These are phyloP conservation scores for Pseudogymnoascus sp. DNA, from an alignment of 2,329 filamentous ascomycete genomes.

Conservation along the genomic window DNA sequence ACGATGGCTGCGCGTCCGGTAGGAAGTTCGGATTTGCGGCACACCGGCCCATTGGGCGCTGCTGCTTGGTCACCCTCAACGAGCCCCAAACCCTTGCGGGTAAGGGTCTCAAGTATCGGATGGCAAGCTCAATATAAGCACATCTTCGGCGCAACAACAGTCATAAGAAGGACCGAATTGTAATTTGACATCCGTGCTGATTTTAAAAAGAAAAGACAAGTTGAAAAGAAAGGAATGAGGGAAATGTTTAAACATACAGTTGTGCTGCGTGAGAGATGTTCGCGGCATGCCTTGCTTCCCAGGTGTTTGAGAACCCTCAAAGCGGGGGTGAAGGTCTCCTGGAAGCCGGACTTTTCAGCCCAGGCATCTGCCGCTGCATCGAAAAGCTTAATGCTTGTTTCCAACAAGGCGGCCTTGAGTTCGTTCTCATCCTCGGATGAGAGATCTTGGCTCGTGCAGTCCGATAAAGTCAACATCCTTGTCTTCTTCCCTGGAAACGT, in stretches of 20 bases:
- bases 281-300: constrained; percentile 42
- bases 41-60: neutral
- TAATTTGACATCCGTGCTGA: constrained; percentile 99
- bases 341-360: constrained; percentile 65
- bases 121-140: constrained; percentile 66
- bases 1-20: constrained; percentile 4
- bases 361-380: constrained; percentile 65
- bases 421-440: constrained; percentile 21
- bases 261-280: constrained; percentile 39
- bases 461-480: constrained; percentile 52
- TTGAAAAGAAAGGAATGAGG: neutral
- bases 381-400: constrained; percentile 58
- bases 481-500: constrained; percentile 35
- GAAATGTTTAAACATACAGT: constrained; percentile 19
- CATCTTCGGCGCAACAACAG: constrained; percentile 98
- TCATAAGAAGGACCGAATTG: constrained; percentile 76
- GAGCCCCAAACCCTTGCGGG: constrained; percentile 10
- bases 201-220: constrained; percentile 7
- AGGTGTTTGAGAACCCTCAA: constrained; percentile 55
- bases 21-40: neutral
- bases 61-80: constrained; percentile 12
- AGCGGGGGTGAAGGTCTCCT: constrained; percentile 67
- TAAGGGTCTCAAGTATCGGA: constrained; percentile 10
- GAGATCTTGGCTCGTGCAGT: constrained; percentile 38
- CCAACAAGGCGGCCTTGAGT: constrained; percentile 53